Percentiles rank a stretch among this genome's conserved stretches.
Conservation (phyloP, 371 early-diverging fungal genomes). For the Neoconidiobolus thromboides region DNA sequence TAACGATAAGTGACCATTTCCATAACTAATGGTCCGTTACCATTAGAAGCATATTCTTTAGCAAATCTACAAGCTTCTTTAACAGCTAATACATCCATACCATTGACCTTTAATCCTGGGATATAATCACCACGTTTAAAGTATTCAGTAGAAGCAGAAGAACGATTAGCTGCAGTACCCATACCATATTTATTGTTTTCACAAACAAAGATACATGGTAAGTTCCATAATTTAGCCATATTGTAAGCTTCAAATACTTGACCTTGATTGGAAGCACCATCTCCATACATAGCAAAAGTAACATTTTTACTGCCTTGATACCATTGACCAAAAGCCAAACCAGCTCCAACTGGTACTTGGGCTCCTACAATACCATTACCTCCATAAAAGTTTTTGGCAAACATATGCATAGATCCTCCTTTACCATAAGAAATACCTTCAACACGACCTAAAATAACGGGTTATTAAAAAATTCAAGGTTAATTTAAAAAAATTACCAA, state of each 20-base stretch:
- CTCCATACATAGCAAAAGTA: slow-evolving; percentile 92
- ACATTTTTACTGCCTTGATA: slow-evolving; percentile 59
- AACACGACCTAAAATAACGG: slow-evolving; percentile 36
- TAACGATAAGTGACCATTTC: slow-evolving; percentile 97
- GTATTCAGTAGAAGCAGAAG: slow-evolving; percentile 86
- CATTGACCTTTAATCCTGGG: slow-evolving; percentile 87
- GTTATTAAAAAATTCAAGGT: not conserved
- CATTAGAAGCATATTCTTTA: slow-evolving; percentile 60
- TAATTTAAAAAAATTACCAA: slow-evolving; percentile 17
- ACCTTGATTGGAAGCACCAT: slow-evolving; percentile 99
- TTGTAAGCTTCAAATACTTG: slow-evolving; percentile 99
- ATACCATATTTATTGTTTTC: slow-evolving; percentile 99
- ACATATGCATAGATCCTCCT: slow-evolving; percentile 99
- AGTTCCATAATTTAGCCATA: slow-evolving; percentile 98
- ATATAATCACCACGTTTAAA: slow-evolving; percentile 93
- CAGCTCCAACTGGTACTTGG: slow-evolving; percentile 96
- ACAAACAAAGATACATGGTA: slow-evolving; percentile 93
- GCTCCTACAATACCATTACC: slow-evolving; percentile 99
- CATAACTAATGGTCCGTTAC: slow-evolving; percentile 90
- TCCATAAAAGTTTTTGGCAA: slow-evolving; percentile 90
- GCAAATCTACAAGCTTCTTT: slow-evolving; percentile 67
- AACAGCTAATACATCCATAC: slow-evolving; percentile 91
- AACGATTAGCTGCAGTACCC: slow-evolving; percentile 88
- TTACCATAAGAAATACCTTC: slow-evolving; percentile 93
- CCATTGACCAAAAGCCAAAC: slow-evolving; percentile 92